Base-by-base conservation (phyloP, 441 rosid genomes). In the Pelargonium myrrhifolium region DNA sequence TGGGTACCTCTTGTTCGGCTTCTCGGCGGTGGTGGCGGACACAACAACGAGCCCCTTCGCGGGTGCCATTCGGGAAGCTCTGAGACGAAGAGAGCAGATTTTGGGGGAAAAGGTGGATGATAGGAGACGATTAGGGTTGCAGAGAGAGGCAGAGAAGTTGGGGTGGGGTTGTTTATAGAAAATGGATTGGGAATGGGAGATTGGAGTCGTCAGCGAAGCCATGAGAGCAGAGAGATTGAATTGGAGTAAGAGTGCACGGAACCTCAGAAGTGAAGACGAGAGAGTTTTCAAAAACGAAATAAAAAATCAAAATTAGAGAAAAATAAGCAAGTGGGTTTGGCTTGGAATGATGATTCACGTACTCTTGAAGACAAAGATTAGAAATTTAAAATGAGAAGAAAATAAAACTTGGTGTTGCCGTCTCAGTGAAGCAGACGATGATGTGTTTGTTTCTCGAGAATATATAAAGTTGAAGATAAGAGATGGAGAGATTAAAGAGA, bases 21-120 rank as follows among this genome's bases (percentile, higher is more conserved):
- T 89, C 86, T 86, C 95, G 0, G 92, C 84, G 37, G 92, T 83
- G 5, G 88, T 81, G 17, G 92, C 87, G 11, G 83, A 73, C 42
- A 87, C 86, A 37, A 12, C 68, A 11, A 74, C 69, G 49, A 68
- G 67, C 12, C 43, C 42, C 66, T 62, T 90, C 77, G 63, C 61
- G 15, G 85, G 74, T 0, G 51, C 47, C 83, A 83, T 81, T 62
- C 71, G 22, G 49, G 65, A 55, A 26, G 51, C 31, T n/a, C n/a
- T n/a, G 62, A 64, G 65, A 68, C 56, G 73, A 65, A 67, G 47
- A 67, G 72, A 69, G 45, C 62, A 66, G 14, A 65, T 74, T 39
- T 68, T 77, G 58, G 83, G 73, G 55, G 78, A 63, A 49, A 73
- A 80, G 60, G 37, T 42, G 62, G 85, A 78, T 42, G n/a, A n/a